phyloP scores from a whole-genome alignment of 441 rosid species.

The Melastoma candidum region DNA sequence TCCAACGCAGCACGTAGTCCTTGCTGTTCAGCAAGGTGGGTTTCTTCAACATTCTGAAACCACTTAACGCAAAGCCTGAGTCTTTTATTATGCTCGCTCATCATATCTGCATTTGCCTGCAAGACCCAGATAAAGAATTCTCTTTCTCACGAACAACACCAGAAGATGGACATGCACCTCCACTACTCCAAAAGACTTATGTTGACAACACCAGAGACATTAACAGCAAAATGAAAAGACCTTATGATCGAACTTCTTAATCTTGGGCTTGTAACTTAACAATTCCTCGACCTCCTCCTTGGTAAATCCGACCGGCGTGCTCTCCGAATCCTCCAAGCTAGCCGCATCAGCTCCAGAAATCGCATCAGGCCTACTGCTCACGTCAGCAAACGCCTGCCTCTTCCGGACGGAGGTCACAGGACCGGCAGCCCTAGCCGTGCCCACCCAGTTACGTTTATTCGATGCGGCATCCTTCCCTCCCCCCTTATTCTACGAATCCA shows the following conservation, averaged over 20 bases:
- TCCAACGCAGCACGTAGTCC: slow-evolving; percentile 49
- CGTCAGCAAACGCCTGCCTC: slow-evolving; percentile 41
- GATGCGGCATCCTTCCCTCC: slow-evolving; percentile 33
- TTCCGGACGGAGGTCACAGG: slow-evolving; percentile 31
- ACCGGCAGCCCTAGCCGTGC: slow-evolving; percentile 31
- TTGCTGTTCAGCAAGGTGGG: slow-evolving; percentile 47
- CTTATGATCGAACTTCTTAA: slow-evolving; percentile 75
- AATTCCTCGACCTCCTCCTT: slow-evolving; percentile 73
- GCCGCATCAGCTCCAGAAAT: slow-evolving; percentile 29
- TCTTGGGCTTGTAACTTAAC: slow-evolving; percentile 61
- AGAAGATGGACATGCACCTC: background rate
- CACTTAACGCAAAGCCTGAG: slow-evolving; percentile 74
- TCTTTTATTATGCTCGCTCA: slow-evolving; percentile 49
- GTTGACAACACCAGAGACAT: too few relatives aligned
- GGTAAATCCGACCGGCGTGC: slow-evolving; percentile 36
- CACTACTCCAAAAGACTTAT: background rate
- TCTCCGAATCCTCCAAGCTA: slow-evolving; percentile 34
- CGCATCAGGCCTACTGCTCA: slow-evolving; percentile 44
- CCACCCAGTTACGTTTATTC: slow-evolving; percentile 64
- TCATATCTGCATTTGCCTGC: slow-evolving; percentile 62
- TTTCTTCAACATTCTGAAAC: slow-evolving; percentile 61
- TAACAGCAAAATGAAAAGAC: slow-evolving; percentile 19
- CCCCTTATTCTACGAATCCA: slow-evolving; percentile 49
- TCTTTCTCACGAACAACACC: background rate
- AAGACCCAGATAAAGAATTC: slow-evolving; percentile 3